Evolutionary conservation across 768 basidiomycete species (phyloP).

Genomic region (Xerocomellus dryophilus): DNA sequence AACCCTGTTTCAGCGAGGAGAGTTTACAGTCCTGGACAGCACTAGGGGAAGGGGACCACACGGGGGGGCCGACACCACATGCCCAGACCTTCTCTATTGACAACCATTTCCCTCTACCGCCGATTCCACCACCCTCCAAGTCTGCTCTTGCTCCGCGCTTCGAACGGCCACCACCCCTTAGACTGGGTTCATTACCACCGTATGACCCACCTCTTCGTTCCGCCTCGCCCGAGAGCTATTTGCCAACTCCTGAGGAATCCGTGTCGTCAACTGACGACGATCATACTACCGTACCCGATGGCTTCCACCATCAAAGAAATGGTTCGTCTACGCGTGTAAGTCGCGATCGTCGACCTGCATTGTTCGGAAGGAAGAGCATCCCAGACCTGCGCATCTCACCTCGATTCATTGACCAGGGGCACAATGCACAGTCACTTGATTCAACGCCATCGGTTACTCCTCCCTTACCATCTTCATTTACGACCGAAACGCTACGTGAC

Average conservation of each 20-base stretch:
- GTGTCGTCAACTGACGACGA: slow-evolving; percentile 48
- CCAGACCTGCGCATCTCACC: slow-evolving; percentile 68
- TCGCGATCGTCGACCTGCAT: slow-evolving; percentile 35
- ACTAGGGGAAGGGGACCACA: slow-evolving; percentile 38
- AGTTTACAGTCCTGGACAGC: slow-evolving; percentile 44
- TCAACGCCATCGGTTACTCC: slow-evolving; percentile 13
- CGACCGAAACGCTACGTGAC: slow-evolving; percentile 16
- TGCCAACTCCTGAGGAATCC: slow-evolving; percentile 58
- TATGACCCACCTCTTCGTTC: slow-evolving; percentile 46
- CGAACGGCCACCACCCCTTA: slow-evolving; percentile 48
- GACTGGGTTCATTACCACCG: slow-evolving; percentile 43
- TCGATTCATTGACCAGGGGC: slow-evolving; percentile 36
- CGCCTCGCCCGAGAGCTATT: slow-evolving; percentile 50
- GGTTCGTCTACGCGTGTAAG: slow-evolving; percentile 48
- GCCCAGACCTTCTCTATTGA: slow-evolving; percentile 60
- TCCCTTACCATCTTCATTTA: slow-evolving; percentile 7
- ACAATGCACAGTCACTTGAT: slow-evolving; percentile 27
- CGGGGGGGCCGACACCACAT: slow-evolving; percentile 46
- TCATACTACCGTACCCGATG: slow-evolving; percentile 29
- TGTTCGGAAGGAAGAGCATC: slow-evolving; percentile 74
- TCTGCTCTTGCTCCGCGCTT: slow-evolving; percentile 24
- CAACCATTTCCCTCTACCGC: slow-evolving; percentile 49
- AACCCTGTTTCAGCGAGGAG: slow-evolving; percentile 34
- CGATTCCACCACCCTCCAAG: slow-evolving; percentile 24
- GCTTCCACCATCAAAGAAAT: slow-evolving; percentile 43